Evolutionary conservation across 2,329 filamentous ascomycete species (phyloP).

Genomic region (Huntiella bhutanensis): DNA sequence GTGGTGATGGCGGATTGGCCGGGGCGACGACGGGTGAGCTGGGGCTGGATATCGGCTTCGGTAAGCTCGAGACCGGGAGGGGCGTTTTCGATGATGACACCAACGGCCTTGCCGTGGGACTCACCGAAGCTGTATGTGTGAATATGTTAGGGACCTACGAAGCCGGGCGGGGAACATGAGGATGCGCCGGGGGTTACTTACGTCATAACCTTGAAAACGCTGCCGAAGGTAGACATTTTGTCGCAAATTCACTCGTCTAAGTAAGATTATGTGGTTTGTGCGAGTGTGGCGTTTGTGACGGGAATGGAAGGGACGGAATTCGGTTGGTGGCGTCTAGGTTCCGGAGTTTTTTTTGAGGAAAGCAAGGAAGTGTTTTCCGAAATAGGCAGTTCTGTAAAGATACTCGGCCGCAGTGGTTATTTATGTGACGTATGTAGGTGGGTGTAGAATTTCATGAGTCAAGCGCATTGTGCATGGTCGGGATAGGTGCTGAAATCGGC

Average conservation of each 20-base stretch:
- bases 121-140: constrained; percentile 25
- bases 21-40: constrained; percentile 77
- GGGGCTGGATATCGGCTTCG: constrained; percentile 79
- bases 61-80: constrained; percentile 74
- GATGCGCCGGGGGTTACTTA: constrained; percentile 24
- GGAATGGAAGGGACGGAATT: too few relatives aligned
- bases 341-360: neutral
- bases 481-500: too few relatives aligned
- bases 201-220: constrained; percentile 67
- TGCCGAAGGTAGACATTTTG: constrained; percentile 74
- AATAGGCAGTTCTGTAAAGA: too few relatives aligned
- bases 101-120: constrained; percentile 81
- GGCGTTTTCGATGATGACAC: constrained; percentile 84
- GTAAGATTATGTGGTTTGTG: neutral
- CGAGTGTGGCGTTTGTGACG: too few relatives aligned
- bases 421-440: neutral
- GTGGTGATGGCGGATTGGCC: constrained; percentile 84
- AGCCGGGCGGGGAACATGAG: neutral
- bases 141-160: neutral
- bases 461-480: too few relatives aligned
- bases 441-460: neutral
- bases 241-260: neutral
- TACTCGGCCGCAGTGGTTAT: too few relatives aligned
- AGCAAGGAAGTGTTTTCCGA: neutral
- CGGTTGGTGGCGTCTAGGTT: neutral